Conservation (phyloP, 1,284 basidiomycete genomes). For the Tylopilus microsporus region DNA sequence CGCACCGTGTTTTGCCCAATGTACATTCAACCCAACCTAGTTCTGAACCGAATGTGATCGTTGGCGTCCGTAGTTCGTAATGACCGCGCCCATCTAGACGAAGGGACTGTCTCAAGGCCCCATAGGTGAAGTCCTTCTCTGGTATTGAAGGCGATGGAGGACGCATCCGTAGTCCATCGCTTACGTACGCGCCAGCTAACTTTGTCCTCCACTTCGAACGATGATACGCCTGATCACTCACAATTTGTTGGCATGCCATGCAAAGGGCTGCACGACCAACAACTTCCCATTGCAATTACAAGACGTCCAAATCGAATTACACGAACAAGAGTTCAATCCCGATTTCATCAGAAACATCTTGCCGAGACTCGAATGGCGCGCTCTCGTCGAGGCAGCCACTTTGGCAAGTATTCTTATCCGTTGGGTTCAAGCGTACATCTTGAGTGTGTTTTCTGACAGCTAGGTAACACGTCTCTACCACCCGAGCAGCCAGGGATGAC, state of each 20-base stretch:
- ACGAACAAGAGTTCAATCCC: slow-evolving; percentile 84
- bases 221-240: slow-evolving; percentile 97
- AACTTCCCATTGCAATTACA: slow-evolving; percentile 90
- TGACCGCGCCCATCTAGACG: slow-evolving; percentile 79
- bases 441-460: slow-evolving; percentile 38
- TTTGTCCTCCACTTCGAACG: not conserved
- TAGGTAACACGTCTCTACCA: slow-evolving; percentile 84
- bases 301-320: slow-evolving; percentile 79
- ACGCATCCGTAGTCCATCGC: slow-evolving; percentile 29
- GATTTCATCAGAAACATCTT: slow-evolving; percentile 85
- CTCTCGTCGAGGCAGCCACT: slow-evolving; percentile 77
- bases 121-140: slow-evolving; percentile 83
- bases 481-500: slow-evolving; percentile 72
- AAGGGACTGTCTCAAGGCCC: slow-evolving; percentile 72
- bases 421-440: not conserved
- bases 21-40: slow-evolving; percentile 87
- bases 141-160: slow-evolving; percentile 82
- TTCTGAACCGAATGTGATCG: slow-evolving; percentile 75
- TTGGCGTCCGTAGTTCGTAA: slow-evolving; percentile 65
- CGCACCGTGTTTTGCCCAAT: slow-evolving; percentile 82
- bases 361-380: slow-evolving; percentile 84
- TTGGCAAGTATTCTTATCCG: slow-evolving; percentile 48
- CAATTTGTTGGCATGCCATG: slow-evolving; percentile 95
- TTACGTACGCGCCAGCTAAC: slow-evolving; percentile 1
- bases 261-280: slow-evolving; percentile 86